Base-by-base conservation (phyloP, 345 rosid species). In the Physaria fendleri region DNA sequence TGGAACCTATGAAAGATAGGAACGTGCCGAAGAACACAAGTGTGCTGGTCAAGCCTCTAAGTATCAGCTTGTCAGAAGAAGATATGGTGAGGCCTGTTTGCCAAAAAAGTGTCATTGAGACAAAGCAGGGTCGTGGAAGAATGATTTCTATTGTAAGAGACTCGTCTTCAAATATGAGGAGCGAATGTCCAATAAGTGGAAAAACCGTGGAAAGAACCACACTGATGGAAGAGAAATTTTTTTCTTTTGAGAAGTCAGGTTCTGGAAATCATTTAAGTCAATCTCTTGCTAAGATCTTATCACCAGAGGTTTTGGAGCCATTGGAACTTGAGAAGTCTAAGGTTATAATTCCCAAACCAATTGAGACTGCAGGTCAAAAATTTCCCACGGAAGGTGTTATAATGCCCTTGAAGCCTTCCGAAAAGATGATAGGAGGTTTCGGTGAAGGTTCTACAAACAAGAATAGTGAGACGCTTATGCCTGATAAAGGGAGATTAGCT, bases 151-250 rank as follows among this genome's bases (percentile, higher is more conserved):
- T 79, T 28, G 45, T 71, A 10, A 75, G 88, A 68, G 77, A 76
- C 60, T 88, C 79, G 53, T 83, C 94, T 56, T 79, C 76, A 8
- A 28, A 44, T 21, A 78, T 78, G 45, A 82, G 87, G 65, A 60
- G 72, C 60, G 82, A 73, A 29, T 69, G 81, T 71, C 37, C 41
- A 58, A 6, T 18, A 9, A 53, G 53, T 46, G 74, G 59, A 46
- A 71, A 25, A 56, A 5, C 33, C 44, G 11, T 8, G 11, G 17
- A 63, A 40, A 58, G 39, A 42, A 18, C 43, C 55, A 24, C 63
- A 45, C 42, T 45, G 39, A 42, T 4, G 6, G 48, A 69, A 71
- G 49, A 28, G 21, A 50, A 50, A 3, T 54, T 21, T 39, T 47
- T 71, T 42, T 59, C 25, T 35, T 45, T 29, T 14, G 74, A 70